Conservation (phyloP, 306 rosid species). For the Glycine tomentella region DNA sequence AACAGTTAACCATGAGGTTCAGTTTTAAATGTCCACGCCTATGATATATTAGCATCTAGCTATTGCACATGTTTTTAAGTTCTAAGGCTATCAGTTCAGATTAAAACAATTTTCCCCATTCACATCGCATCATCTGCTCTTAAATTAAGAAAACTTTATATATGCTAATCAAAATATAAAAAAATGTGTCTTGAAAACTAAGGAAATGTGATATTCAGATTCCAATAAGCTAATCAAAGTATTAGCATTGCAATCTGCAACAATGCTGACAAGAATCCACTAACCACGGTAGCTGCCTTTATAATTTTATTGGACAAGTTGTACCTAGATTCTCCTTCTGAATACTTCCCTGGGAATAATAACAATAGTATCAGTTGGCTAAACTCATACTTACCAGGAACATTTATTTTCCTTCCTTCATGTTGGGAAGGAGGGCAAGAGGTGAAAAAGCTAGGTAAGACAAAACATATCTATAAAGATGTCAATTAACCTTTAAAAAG, state of each 20-base stretch:
- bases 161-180: conserved; percentile 9
- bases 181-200: conserved; percentile 17
- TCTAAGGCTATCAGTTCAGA: conserved; percentile 26
- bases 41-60: conserved; percentile 33
- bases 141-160: conserved; percentile 16
- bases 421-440: not conserved
- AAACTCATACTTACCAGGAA: not conserved
- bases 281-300: conserved; percentile 70
- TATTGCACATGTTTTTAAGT: not conserved
- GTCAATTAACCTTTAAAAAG: conserved; percentile 70
- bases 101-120: conserved; percentile 14
- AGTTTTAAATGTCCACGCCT: conserved; percentile 28
- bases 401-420: conserved; percentile 24
- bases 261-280: conserved; percentile 37
- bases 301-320: conserved; percentile 61
- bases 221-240: conserved; percentile 25
- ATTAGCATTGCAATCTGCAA: not conserved
- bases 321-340: conserved; percentile 93
- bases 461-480: conserved; percentile 19
- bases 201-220: conserved; percentile 37
- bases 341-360: conserved; percentile 69
- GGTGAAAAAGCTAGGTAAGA: not conserved
- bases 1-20: conserved; percentile 5
- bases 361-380: conserved; percentile 14
- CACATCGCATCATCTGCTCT: conserved; percentile 22